Percentiles rank a stretch among this genome's conserved stretches.
phyloP scores from a whole-genome alignment of 305 asterid species.

The Lippia alba region DNA sequence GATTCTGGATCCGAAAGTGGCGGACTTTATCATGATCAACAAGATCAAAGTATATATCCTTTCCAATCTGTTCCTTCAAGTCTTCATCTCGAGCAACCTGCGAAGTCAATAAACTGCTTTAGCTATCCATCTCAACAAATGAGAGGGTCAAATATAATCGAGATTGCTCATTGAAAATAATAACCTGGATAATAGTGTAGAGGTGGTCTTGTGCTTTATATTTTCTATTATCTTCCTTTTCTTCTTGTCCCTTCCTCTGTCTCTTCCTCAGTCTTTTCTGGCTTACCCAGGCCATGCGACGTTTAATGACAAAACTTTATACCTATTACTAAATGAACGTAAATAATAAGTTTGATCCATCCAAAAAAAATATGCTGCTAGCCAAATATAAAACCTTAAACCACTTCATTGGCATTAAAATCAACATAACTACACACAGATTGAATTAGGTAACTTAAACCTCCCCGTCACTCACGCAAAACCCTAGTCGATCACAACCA shows the following conservation, averaged over 20 bases:
- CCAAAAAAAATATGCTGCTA: slow-evolving; percentile 33
- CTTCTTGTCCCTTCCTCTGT: slow-evolving; percentile 58
- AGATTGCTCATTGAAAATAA: slow-evolving; percentile 26
- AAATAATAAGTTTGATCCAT: slow-evolving; percentile 53
- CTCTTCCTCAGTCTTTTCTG: slow-evolving; percentile 77
- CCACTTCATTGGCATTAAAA: slow-evolving; percentile 15
- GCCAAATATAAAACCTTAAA: slow-evolving; percentile 32
- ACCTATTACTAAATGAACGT: background rate
- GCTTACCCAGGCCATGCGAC: slow-evolving; percentile 23
- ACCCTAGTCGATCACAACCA: slow-evolving; percentile 72
- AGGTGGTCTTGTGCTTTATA: slow-evolving; percentile 95
- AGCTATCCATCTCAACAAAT: slow-evolving; percentile 30
- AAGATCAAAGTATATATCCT: slow-evolving; percentile 87
- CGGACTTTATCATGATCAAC: slow-evolving; percentile 97
- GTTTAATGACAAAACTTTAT: slow-evolving; percentile 26
- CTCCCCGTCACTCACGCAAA: slow-evolving; percentile 35
- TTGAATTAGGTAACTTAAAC: slow-evolving; percentile 46
- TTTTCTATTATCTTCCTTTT: slow-evolving; percentile 84
- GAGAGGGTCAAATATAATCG: slow-evolving; percentile 9
- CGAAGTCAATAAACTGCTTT: slow-evolving; percentile 33
- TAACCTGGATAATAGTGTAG: slow-evolving; percentile 92
- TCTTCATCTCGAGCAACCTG: slow-evolving; percentile 99
- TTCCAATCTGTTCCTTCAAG: slow-evolving; percentile 87
- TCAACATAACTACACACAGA: background rate
- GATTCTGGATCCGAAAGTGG: slow-evolving; percentile 90